phyloP scores from a whole-genome alignment of 495 filamentous ascomycete genomes.

The Neurospora terricola region DNA sequence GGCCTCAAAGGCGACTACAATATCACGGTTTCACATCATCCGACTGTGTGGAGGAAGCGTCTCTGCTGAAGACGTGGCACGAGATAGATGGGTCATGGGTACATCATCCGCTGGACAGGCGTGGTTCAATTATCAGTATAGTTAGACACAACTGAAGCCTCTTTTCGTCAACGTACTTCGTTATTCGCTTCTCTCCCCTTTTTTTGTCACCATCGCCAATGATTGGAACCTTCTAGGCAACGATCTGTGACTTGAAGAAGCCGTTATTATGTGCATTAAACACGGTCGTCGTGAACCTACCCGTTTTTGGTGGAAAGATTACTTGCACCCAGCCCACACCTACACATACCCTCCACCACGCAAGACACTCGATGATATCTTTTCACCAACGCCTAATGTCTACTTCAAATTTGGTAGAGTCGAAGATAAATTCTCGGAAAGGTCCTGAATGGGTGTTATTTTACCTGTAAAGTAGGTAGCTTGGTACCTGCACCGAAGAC shows the following conservation, averaged over 20 bases:
- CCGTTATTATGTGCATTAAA: background rate
- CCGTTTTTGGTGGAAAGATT: background rate
- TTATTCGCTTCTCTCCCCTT: too few species aligned
- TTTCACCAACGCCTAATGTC: background rate
- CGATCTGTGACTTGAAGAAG: too few species aligned
- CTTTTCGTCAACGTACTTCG: too few species aligned
- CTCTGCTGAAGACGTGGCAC: background rate
- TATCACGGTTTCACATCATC: background rate
- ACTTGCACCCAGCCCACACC: background rate
- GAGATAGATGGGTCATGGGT: background rate
- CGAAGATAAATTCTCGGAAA: accelerated
- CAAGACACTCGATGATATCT: background rate
- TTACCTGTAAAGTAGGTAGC: too few species aligned
- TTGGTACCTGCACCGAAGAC: background rate
- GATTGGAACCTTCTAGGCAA: too few species aligned
- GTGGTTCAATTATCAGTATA: too few species aligned
- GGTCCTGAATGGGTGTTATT: background rate
- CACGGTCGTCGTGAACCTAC: too few species aligned
- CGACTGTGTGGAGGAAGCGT: background rate
- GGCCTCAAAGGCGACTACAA: too few species aligned
- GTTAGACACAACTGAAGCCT: too few species aligned
- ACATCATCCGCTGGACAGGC: too few species aligned
- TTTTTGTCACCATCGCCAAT: too few species aligned
- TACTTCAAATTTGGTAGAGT: background rate
- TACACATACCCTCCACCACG: background rate